phyloP scores from a whole-genome alignment of 495 filamentous ascomycete species.

The Tuber borchii region DNA sequence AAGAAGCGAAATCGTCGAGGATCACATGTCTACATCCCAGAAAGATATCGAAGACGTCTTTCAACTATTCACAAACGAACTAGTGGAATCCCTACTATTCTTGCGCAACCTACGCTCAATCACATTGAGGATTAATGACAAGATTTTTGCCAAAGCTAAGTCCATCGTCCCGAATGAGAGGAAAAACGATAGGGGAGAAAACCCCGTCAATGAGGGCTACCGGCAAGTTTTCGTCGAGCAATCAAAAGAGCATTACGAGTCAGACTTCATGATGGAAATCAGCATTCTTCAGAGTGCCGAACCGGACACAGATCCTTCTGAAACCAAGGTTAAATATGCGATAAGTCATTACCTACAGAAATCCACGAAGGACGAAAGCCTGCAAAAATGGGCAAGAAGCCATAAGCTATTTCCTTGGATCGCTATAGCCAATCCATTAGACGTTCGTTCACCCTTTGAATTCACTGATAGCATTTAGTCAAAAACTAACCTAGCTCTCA shows the following conservation, averaged over 20 bases:
- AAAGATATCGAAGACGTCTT: conserved; percentile 43
- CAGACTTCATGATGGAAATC: conserved; percentile 30
- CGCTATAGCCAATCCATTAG: conserved; percentile 44
- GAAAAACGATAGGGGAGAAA: background rate
- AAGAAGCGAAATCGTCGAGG: conserved; percentile 41
- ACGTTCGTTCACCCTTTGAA: conserved; percentile 15
- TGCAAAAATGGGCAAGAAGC: conserved; percentile 42
- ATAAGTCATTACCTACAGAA: conserved; percentile 28
- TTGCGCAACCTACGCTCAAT: conserved; percentile 44
- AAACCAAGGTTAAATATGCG: conserved; percentile 20
- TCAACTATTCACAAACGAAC: conserved; percentile 40
- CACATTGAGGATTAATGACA: conserved; percentile 31
- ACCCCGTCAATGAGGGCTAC: conserved; percentile 24
- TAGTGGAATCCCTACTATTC: conserved; percentile 44
- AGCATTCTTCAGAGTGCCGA: conserved; percentile 5
- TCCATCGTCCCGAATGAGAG: conserved; percentile 21
- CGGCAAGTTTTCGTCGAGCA: conserved; percentile 28
- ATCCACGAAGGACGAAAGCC: conserved; percentile 14
- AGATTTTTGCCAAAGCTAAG: conserved; percentile 34
- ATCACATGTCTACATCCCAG: conserved; percentile 27
- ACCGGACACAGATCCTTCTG: background rate
- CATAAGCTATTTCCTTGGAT: conserved; percentile 46
- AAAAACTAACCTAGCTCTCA: conserved; percentile 15
- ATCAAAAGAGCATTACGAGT: conserved; percentile 17
- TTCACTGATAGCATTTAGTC: background rate